Evolutionary conservation across 148 eudicot species (phyloP), one percentile per base, ranked within the genome.

Genomic region (Camellia granthamiana): DNA sequence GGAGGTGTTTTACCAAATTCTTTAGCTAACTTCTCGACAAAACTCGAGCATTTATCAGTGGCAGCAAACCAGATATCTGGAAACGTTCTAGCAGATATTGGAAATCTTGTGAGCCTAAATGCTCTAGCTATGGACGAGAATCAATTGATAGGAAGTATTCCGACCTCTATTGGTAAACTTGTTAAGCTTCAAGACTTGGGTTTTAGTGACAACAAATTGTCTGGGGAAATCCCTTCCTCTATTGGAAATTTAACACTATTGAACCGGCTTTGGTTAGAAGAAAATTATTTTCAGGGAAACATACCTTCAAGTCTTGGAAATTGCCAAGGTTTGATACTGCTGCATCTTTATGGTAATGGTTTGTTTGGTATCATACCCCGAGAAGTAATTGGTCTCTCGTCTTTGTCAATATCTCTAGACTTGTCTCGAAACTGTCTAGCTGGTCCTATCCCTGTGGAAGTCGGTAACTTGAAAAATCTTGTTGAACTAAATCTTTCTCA

Each of bases 361-460:
- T 78, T 88, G 5, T 76, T 47, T 61, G 89, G 85, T 13, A 58
- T 46, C 10, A 77, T 89, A 60, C 84, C 83, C 0, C 82, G 69
- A 30, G 80, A 81, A 55, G 69, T 85, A n/a, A 30, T 89, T 21
- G 72, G 41, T 11, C 65, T 82, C n/a, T 55, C 83, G 19, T 41
- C 88, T 6, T 66, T 79, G 3, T 72, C 82, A 19, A 15, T 72
- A 9, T 7, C 12, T 19, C 7, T 89, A 5, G 49, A 56, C 49
- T 46, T 85, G 7, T 51, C 78, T 43, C 7, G n/a, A 2, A 89
- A 87, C 61, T 65, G 49, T 21, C 75, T 85, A 23, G 56, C 61
- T 70, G 89, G 88, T 4, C n/a, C 79, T 13, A 66, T 89, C 11
- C 87, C 89, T 1, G 9, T 55, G 1, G 86, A 87, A 46, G 68